Conservation (phyloP, 345 rosid genomes). For the Citrus sp. region DNA sequence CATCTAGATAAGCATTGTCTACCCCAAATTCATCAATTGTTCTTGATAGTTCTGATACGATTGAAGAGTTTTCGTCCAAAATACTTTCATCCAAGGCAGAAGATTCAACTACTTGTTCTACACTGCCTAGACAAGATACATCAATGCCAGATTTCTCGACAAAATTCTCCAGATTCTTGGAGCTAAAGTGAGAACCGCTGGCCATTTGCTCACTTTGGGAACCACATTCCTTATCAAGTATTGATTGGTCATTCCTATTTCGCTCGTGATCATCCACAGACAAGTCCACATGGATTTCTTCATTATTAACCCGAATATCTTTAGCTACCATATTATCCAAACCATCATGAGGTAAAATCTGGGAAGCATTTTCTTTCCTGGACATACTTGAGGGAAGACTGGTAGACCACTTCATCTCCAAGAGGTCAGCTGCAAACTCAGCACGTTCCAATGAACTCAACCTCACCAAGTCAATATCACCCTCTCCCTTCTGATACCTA, state of each 20-base stretch:
- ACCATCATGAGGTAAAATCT: conserved; percentile 16
- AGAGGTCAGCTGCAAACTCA: conserved; percentile 78
- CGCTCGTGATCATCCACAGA: conserved; percentile 17
- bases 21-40: conserved; percentile 12
- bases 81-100: conserved; percentile 19
- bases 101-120: conserved; percentile 27
- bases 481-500: conserved; percentile 28
- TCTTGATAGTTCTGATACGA: conserved; percentile 20
- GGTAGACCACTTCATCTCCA: conserved; percentile 91
- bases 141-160: conserved; percentile 24
- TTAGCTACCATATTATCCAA: conserved; percentile 12
- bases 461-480: conserved; percentile 30
- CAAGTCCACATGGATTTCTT: conserved; percentile 5
- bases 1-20: conserved; percentile 17
- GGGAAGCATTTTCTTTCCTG: conserved; percentile 31
- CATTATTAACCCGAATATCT: conserved; percentile 16
- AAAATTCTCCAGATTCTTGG: conserved; percentile 17
- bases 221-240: conserved; percentile 18
- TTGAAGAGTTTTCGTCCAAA: conserved; percentile 24
- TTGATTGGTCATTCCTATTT: conserved; percentile 9
- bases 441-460: conserved; percentile 69
- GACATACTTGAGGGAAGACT: conserved; percentile 43
- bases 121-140: conserved; percentile 12
- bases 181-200: conserved; percentile 16
- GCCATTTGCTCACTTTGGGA: conserved; percentile 14